Evolutionary conservation across 2,329 filamentous ascomycete species (phyloP).

Genomic region (Rhytidhysteron rufulum): DNA sequence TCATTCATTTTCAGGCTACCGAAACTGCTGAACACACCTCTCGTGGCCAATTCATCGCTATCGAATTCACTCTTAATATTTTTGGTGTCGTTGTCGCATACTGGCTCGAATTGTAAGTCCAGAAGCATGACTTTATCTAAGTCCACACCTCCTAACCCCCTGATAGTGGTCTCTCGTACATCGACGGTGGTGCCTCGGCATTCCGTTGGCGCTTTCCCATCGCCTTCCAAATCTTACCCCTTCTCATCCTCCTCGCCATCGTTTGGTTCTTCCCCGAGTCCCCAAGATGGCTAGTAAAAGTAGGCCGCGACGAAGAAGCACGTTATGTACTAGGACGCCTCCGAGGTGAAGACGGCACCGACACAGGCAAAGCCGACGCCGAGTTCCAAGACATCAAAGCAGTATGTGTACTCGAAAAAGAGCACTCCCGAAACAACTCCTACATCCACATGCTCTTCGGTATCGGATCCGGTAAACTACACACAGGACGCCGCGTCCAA

Average conservation of each 20-base stretch:
- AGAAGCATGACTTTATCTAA: neutral
- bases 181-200: constrained; percentile 54
- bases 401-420: constrained; percentile 57
- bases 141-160: too few relatives aligned
- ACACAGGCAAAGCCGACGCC: constrained; percentile 49
- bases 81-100: constrained; percentile 64
- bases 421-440: constrained; percentile 49
- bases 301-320: constrained; percentile 63
- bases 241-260: constrained; percentile 52
- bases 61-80: constrained; percentile 72
- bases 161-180: constrained; percentile 54
- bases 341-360: constrained; percentile 54
- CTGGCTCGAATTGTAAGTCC: constrained; percentile 36
- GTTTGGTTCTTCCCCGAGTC: constrained; percentile 70
- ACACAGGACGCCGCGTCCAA: constrained; percentile 64
- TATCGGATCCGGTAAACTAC: constrained; percentile 60
- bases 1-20: constrained; percentile 39
- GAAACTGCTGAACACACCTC: constrained; percentile 66
- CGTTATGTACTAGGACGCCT: constrained; percentile 62
- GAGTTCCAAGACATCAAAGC: constrained; percentile 68
- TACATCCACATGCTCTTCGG: constrained; percentile 67
- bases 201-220: constrained; percentile 67
- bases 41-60: constrained; percentile 65
- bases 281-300: constrained; percentile 64
- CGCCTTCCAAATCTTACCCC: constrained; percentile 65